phyloP scores from a whole-genome alignment of 371 early-diverging fungal genomes.

The Mucor mucedo region DNA sequence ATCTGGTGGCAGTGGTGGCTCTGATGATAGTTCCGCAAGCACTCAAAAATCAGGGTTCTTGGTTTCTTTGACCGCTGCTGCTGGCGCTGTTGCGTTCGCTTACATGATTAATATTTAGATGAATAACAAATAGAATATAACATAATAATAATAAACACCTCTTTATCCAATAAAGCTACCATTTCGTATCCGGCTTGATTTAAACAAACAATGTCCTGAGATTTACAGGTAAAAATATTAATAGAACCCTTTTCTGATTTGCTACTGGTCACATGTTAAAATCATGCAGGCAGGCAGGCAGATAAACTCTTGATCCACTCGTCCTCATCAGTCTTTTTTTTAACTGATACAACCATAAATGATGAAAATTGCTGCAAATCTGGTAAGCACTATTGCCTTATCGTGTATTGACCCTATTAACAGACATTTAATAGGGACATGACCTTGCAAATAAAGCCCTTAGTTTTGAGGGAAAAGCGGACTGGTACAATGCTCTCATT shows the following conservation, averaged over 20 bases:
- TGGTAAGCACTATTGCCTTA: neutral
- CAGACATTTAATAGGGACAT: neutral
- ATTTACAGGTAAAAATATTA: too few relatives aligned
- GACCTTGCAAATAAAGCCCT: neutral
- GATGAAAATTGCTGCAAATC: neutral
- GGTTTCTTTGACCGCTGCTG: neutral
- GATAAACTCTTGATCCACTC: too few relatives aligned
- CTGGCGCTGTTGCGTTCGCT: neutral
- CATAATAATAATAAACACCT: neutral
- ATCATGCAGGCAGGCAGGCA: too few relatives aligned
- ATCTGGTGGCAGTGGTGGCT: slow-evolving; percentile 6
- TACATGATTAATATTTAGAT: slow-evolving; percentile 1
- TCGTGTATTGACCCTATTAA: neutral
- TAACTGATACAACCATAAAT: neutral
- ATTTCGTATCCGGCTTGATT: too few relatives aligned
- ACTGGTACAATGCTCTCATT: neutral
- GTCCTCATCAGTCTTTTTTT: neutral
- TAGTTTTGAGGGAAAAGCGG: neutral
- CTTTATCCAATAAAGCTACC: too few relatives aligned
- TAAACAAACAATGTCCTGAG: too few relatives aligned
- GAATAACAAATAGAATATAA: neutral
- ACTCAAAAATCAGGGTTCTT: neutral
- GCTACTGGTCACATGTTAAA: too few relatives aligned
- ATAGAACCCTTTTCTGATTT: too few relatives aligned
- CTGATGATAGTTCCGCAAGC: slow-evolving; percentile 15